Evolutionary conservation across 768 basidiomycete genomes (phyloP).

Genomic region (Neoboletus brunneissimus): DNA sequence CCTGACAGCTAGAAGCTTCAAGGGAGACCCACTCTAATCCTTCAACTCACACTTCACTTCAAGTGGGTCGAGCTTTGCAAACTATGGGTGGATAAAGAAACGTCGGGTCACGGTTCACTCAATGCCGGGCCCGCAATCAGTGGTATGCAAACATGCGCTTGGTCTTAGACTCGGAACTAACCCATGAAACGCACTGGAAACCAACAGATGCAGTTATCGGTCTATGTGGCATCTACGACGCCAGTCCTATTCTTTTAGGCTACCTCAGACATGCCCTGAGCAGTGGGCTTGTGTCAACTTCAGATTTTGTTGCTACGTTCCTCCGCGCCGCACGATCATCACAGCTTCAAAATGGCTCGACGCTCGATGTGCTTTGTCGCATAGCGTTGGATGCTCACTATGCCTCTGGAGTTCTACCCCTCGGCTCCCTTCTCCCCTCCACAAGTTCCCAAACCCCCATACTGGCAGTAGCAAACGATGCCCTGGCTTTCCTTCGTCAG

Average conservation of each 20-base stretch:
- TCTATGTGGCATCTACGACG: conserved; percentile 66
- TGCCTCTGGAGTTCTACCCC: conserved; percentile 48
- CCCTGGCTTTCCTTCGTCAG: conserved; percentile 54
- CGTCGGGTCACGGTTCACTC: conserved; percentile 33
- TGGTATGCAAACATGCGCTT: conserved; percentile 39
- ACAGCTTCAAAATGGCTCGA: conserved; percentile 60
- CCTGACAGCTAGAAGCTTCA: neutral
- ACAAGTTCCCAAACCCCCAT: conserved; percentile 47
- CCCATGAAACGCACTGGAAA: neutral
- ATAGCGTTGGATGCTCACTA: conserved; percentile 64
- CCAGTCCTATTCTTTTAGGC: conserved; percentile 61
- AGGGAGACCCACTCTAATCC: conserved; percentile 1
- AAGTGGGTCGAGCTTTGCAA: conserved; percentile 71
- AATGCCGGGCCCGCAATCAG: conserved; percentile 56
- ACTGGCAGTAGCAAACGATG: conserved; percentile 58
- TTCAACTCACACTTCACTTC: neutral
- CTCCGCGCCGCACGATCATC: conserved; percentile 64
- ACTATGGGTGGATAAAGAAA: conserved; percentile 54
- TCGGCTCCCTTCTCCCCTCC: conserved; percentile 54
- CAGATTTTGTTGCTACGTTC: conserved; percentile 62
- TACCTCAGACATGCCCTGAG: conserved; percentile 63
- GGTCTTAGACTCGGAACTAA: conserved; percentile 1
- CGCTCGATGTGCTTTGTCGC: conserved; percentile 68
- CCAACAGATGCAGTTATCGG: conserved; percentile 63
- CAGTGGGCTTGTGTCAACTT: conserved; percentile 52